Evolutionary conservation across 495 filamentous ascomycete species (phyloP), one percentile per base, ranked within the genome.

Genomic region (Jackrogersella minutella): DNA sequence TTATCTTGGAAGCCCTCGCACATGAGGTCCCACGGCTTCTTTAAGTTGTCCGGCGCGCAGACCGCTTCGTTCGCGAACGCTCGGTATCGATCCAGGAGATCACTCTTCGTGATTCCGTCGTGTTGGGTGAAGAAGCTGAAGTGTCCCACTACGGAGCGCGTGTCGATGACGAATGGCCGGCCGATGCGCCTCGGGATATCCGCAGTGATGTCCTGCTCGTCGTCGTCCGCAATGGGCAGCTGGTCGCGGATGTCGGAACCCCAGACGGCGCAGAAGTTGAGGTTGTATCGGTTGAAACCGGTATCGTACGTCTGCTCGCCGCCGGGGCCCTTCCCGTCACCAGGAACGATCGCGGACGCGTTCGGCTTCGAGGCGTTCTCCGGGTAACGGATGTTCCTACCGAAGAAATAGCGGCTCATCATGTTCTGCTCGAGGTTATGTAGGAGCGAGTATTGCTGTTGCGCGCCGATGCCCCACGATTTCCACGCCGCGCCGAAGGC

Each of bases 391-490:
- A 69, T 64, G 30, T 61, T 61, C 46, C 57, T 58, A 3, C 72
- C 79, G 51, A 86, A 86, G 43, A 84, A 84, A 62, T 86, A 86
- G 5, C 71, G 75, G 9, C 72, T 65, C 46, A 85, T 64, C 34
- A 79, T 73, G 41, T 77, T 77, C n/a, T 71, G 62, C 69, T 85
- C 83, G 1, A 86, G 77, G 41, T 86, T 82, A 14, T 79, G 72
- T 5, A 86, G 68, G 51, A 86, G 84, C 4, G 80, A 84, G 62
- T 85, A 85, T 62, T 86, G 84, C 34, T 83, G 80, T 61, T 86
- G 84, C 0, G 82, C 82, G 49, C 77, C 78, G 40, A 84, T 82
- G 2, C 73, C 79, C 84, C 84, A 86, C 31, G 81, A 75, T 1
- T 74, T 70, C 65, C 81, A 68, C 2, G 71, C 74, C 3, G 79